Evolutionary conservation across 2,329 filamentous ascomycete genomes (phyloP).

Genomic region (Microdochium nivale): DNA sequence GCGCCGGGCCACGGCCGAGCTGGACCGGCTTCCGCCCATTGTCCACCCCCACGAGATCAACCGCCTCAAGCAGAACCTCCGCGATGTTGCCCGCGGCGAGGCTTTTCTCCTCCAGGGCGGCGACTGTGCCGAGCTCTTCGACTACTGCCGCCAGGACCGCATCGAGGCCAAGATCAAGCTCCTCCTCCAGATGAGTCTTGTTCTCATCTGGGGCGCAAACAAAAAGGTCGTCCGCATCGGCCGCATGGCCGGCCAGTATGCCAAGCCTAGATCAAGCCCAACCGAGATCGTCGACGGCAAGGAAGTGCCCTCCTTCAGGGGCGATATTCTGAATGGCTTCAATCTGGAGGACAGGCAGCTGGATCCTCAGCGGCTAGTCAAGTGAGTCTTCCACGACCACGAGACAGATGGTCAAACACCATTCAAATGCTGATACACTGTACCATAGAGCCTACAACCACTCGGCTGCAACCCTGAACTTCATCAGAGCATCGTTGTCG

Average conservation of each 20-base stretch:
- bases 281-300: constrained; percentile 74
- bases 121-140: constrained; percentile 94
- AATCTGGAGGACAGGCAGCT: constrained; percentile 65
- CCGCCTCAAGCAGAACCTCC: constrained; percentile 67
- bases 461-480: constrained; percentile 90
- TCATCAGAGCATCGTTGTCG: constrained; percentile 72
- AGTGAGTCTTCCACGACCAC: constrained; percentile 26
- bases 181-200: constrained; percentile 91
- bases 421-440: constrained; percentile 6
- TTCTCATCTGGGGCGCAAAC: constrained; percentile 80
- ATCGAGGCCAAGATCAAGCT: constrained; percentile 98
- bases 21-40: constrained; percentile 63
- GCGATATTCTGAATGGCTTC: constrained; percentile 92
- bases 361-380: constrained; percentile 76
- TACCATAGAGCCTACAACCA: constrained; percentile 77
- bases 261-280: constrained; percentile 86
- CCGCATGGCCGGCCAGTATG: constrained; percentile 95
- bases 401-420: neutral
- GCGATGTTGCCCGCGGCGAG: constrained; percentile 81
- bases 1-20: constrained; percentile 51
- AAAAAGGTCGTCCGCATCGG: constrained; percentile 88
- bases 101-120: constrained; percentile 93
- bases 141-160: constrained; percentile 82
- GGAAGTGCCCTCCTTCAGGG: constrained; percentile 82
- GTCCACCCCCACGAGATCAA: constrained; percentile 76